Base-by-base conservation (phyloP, 176 grass and related monocot genomes). In the Oryza brachyantha region DNA sequence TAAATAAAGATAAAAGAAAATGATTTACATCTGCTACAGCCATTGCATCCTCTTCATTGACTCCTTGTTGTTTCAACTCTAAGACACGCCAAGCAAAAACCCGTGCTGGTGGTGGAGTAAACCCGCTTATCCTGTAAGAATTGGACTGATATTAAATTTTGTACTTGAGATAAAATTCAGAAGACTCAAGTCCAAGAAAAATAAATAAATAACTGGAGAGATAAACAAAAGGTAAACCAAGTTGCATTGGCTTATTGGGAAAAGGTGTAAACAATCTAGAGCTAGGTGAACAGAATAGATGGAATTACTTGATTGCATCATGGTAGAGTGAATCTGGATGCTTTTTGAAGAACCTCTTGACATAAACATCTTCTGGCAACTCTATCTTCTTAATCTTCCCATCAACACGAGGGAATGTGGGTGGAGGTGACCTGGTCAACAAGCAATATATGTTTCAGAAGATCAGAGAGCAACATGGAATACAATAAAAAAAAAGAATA, bases 71-170 rank as follows among this genome's bases (percentile, higher is more conserved):
- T 75, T 85, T 98, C 78, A 98, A 72, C 52, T 98, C 90, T 72
- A 98, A 69, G 29, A 98, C 78, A 71, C 87, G 83, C 90, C 89
- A 98, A 80, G 92, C 92, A 72, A 98, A 98, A 86, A 94, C 74
- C 88, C 92, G 81, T 34, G 95, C 86, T 64, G 92, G 87, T 62
- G 95, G 92, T 32, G 92, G 87, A 86, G 88, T 92, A 83, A 90
- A 91, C 29, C 79, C 87, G 55, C 85, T 90, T 90, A 98, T 83
- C 77, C 95, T 98, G 77, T 63, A 79, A 84, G 32, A 43, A 65
- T 52, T 10, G 61, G 62, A 9, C 7, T 13, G 19, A 8, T 29
- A 31, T 25, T 31, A 31, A 36, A 35, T 37, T 41, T 26, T 26
- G 27, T 35, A 28, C 27, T 73, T 7, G 64, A 50, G 61, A 52